These are phyloP conservation scores for Saturnispora quitensis DNA, from an alignment of 805 yeast genomes.

Conservation along the genomic window DNA sequence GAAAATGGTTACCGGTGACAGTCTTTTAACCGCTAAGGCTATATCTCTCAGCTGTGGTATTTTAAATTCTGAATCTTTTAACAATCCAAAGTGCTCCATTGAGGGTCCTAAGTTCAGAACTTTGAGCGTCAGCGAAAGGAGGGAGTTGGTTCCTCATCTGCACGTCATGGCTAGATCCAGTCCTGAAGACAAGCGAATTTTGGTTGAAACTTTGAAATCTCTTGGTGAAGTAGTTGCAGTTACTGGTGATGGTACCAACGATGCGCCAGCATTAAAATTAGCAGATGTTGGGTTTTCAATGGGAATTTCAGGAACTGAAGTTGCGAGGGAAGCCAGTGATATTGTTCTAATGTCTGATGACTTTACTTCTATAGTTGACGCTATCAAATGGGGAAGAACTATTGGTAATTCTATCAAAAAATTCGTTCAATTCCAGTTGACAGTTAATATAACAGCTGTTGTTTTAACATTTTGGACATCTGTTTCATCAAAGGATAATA, in stretches of 20 bases:
- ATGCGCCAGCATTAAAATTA: slow-evolving; percentile 92
- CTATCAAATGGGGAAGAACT: slow-evolving; percentile 97
- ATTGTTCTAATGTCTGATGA: slow-evolving; percentile 96
- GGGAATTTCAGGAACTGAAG: slow-evolving; percentile 99
- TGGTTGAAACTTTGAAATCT: slow-evolving; percentile 71
- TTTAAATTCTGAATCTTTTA: slow-evolving; percentile 39
- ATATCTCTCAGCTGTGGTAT: slow-evolving; percentile 86
- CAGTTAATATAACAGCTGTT: slow-evolving; percentile 97
- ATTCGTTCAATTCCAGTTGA: slow-evolving; percentile 91
- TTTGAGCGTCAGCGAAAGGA: slow-evolving; percentile 47
- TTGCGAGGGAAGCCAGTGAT: slow-evolving; percentile 97
- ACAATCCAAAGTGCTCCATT: slow-evolving; percentile 58
- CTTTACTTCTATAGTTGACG: slow-evolving; percentile 89
- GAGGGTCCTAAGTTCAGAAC: slow-evolving; percentile 89
- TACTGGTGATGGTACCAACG: slow-evolving; percentile 99
- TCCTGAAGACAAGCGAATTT: slow-evolving; percentile 87
- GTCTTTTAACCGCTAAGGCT: slow-evolving; percentile 82
- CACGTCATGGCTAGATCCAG: slow-evolving; percentile 88
- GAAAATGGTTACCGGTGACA: slow-evolving; percentile 98
- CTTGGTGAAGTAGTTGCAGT: slow-evolving; percentile 95
- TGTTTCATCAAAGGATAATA: slow-evolving; percentile 68
- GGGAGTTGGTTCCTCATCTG: slow-evolving; percentile 56
- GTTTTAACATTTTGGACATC: slow-evolving; percentile 89
- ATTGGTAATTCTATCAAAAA: slow-evolving; percentile 91
- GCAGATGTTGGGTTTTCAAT: slow-evolving; percentile 98